A percentile compares a stretch with the other conserved stretches of the same genome.
Evolutionary conservation across 192 early-diverging fungal species (phyloP).

Genomic region (Coemansia sp.): DNA sequence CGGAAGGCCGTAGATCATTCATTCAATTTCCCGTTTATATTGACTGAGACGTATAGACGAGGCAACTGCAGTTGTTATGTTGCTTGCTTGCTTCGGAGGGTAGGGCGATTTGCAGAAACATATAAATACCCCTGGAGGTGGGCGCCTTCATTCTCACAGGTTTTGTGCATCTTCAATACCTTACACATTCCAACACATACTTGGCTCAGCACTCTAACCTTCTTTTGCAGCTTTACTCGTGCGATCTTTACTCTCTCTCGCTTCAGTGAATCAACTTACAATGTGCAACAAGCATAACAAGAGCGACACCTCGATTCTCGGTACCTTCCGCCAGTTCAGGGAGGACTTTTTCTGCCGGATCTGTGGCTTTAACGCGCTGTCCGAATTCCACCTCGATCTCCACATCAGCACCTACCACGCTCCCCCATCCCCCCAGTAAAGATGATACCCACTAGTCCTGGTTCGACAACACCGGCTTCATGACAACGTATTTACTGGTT

Average conservation of each 20-base stretch:
- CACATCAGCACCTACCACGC: constrained; percentile 29
- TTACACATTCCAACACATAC: neutral
- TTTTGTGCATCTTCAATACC: constrained; percentile 1
- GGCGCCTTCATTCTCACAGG: neutral
- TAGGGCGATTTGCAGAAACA: constrained; percentile 1
- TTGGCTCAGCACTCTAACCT: neutral
- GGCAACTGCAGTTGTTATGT: neutral
- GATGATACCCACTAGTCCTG: neutral
- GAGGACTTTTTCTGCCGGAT: constrained; percentile 52
- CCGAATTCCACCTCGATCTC: constrained; percentile 36
- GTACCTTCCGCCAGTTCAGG: constrained; percentile 21
- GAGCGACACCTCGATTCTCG: constrained; percentile 7
- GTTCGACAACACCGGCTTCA: neutral
- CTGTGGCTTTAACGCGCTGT: constrained; percentile 51
- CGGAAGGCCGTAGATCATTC: neutral
- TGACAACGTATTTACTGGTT: constrained; percentile 3
- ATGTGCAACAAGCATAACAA: constrained; percentile 33
- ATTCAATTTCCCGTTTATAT: constrained; percentile 4
- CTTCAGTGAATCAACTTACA: neutral
- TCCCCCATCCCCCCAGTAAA: neutral
- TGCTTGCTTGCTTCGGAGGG: neutral
- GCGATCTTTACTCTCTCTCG: neutral
- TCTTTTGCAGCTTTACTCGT: neutral
- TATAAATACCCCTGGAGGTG: constrained; percentile 7
- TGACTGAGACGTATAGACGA: neutral